Conservation (phyloP, 2,329 filamentous ascomycete species). For the Aspergillus awamori region DNA sequence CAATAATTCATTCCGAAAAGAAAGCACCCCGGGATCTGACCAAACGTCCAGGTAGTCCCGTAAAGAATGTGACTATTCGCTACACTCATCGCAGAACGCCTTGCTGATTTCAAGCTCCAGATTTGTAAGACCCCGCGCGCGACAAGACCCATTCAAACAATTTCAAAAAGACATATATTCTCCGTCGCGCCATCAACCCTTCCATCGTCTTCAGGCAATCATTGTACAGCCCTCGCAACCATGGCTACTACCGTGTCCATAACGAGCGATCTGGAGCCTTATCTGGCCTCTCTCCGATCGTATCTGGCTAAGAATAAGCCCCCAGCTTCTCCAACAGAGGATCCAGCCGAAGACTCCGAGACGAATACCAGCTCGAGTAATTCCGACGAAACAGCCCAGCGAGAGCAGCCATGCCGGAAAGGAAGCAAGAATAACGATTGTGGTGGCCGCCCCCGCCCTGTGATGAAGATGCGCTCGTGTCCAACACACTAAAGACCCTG, state of each 20-base stretch:
- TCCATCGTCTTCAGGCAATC: constrained; percentile 6
- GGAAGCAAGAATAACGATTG: not conserved
- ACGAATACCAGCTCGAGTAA: not conserved
- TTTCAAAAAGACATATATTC: not conserved
- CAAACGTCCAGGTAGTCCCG: not conserved
- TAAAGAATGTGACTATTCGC: constrained; percentile 19
- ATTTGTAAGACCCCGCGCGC: constrained; percentile 18
- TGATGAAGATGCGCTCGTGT: not conserved
- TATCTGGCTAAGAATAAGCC: constrained; percentile 24
- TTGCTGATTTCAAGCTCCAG: constrained; percentile 23
- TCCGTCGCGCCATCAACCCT: not conserved
- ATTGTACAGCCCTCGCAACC: constrained; percentile 13
- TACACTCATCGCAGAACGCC: constrained; percentile 16
- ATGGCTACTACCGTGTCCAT: constrained; percentile 38
- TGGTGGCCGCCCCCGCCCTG: not conserved
- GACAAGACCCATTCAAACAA: not conserved
- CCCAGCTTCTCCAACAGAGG: not conserved
- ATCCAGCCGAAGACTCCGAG: constrained; percentile 3
- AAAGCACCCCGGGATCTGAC: not conserved
- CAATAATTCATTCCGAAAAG: not conserved
- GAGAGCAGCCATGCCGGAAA: not conserved
- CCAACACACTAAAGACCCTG: not conserved
- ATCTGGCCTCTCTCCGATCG: constrained; percentile 33
- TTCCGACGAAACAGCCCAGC: not conserved
- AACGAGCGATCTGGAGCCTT: constrained; percentile 34